Conservation (phyloP, 139 green algal genomes). For the Closterium sp. region DNA sequence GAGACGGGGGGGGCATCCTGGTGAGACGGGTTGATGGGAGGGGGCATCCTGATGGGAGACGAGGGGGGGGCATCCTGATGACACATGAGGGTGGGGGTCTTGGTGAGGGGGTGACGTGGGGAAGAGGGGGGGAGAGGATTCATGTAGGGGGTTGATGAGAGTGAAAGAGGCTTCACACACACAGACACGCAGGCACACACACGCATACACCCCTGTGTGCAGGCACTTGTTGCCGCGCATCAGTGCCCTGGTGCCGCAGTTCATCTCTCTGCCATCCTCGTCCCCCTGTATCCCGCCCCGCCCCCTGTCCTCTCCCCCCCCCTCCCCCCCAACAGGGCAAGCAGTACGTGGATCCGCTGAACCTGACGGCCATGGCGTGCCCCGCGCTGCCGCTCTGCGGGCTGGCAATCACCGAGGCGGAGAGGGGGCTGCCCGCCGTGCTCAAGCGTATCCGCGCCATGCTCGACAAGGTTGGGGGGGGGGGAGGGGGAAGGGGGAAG, state of each 20-base stretch:
- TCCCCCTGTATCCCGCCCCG: not conserved
- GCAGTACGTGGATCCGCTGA: conserved; percentile 70
- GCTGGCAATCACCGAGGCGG: conserved; percentile 93
- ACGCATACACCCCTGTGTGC: not conserved
- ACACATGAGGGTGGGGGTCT: too few species aligned
- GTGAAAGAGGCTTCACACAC: too few species aligned
- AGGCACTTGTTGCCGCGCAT: too few species aligned
- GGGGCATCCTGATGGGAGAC: too few species aligned
- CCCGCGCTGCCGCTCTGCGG: conserved; percentile 96
- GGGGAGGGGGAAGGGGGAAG: not conserved
- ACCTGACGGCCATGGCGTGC: conserved; percentile 90
- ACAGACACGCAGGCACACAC: too few species aligned
- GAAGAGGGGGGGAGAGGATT: too few species aligned
- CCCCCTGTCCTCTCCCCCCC: conserved; percentile 31
- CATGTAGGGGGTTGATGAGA: too few species aligned
- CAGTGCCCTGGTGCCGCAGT: not conserved
- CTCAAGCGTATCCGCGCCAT: conserved; percentile 58
- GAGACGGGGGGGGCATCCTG: not conserved
- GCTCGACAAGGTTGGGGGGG: conserved; percentile 65
- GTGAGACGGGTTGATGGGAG: too few species aligned
- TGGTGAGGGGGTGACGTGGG: too few species aligned
- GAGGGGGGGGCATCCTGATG: too few species aligned
- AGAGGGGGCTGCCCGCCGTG: conserved; percentile 83
- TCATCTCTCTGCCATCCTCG: not conserved
- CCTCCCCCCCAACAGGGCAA: conserved; percentile 17